Evolutionary conservation across 345 rosid species (phyloP), one percentile per base, ranked within the genome.

Genomic region (Populus ilicifolia): DNA sequence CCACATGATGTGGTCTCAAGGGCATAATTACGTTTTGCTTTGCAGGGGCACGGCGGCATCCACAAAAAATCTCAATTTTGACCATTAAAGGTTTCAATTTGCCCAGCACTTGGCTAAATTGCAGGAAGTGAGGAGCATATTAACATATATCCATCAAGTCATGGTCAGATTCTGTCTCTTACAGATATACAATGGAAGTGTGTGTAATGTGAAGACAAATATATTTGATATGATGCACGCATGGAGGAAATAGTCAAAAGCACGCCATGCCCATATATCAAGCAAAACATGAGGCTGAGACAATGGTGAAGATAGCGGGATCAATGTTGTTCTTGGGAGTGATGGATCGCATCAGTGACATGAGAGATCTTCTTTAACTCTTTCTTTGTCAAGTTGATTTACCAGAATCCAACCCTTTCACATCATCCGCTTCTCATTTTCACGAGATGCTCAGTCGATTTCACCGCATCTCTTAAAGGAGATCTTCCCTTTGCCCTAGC

Each of bases 321-420:
- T 50, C n/a, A 7, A 8, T 16, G 33, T 16, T 25, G 73, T 46
- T 20, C 13, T 23, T 59, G 29, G 64, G 64, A 59, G 64, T 10
- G 65, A n/a, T 50, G 74, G 46, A 35, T 54, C 12, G 5, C 2
- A 25, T 35, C 43, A 11, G 33, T 69, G 56, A 43, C 69, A 27
- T 39, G 62, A 21, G 69, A 68, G 71, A 84, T 78, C 71, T 77
- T 69, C 73, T 70, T 84, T 72, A 61, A 63, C 80, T 27, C 67
- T 71, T 78, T 75, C 69, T 62, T 67, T 30, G n/a, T 71, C 41
- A 74, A 12, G 46, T 68, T 78, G 77, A 83, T 83, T 64, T 75
- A 81, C 65, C 75, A 30, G 56, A 67, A 78, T 84, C 86, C 54
- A 27, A 64, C 69, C 80, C 82, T 75, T 81, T 81, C 84, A 71